Evolutionary conservation across 1,284 basidiomycete species (phyloP).

Genomic region (Cystobasidium sp.): DNA sequence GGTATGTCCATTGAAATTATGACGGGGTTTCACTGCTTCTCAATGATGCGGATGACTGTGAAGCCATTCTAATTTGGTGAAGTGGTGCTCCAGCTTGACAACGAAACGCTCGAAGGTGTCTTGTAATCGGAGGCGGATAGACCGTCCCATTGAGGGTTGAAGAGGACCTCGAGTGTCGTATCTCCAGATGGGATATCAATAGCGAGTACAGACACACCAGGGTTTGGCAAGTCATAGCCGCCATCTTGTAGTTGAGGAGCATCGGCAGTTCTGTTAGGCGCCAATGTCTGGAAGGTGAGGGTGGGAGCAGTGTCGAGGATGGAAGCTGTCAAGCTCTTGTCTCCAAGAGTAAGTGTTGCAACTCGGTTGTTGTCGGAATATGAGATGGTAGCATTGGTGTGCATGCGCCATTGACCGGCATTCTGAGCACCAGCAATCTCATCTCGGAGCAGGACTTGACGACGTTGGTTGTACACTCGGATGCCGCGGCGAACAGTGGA

Average conservation of each 20-base stretch:
- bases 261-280: conserved; percentile 53
- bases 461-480: conserved; percentile 80
- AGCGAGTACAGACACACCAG: conserved; percentile 76
- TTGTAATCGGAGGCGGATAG: conserved; percentile 66
- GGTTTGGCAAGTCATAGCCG: conserved; percentile 70
- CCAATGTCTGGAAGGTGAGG: conserved; percentile 55
- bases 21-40: too few species aligned
- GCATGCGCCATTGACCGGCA: conserved; percentile 83
- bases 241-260: conserved; percentile 46
- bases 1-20: too few species aligned
- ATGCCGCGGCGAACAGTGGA: conserved; percentile 81
- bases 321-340: conserved; percentile 62
- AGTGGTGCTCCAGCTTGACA: conserved; percentile 71
- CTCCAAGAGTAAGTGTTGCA: conserved; percentile 70
- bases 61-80: conserved; percentile 17
- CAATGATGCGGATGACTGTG: too few species aligned
- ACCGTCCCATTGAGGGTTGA: conserved; percentile 82
- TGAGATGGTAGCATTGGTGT: conserved; percentile 78
- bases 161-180: conserved; percentile 69
- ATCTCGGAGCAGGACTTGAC: conserved; percentile 74
- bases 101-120: conserved; percentile 68
- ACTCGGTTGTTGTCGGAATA: conserved; percentile 59
- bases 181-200: conserved; percentile 71
- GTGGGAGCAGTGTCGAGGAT: conserved; percentile 57
- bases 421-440: conserved; percentile 54